Evolutionary conservation across 176 grass and related monocot species (phyloP).

Genomic region (Alopecurus myosuroides): DNA sequence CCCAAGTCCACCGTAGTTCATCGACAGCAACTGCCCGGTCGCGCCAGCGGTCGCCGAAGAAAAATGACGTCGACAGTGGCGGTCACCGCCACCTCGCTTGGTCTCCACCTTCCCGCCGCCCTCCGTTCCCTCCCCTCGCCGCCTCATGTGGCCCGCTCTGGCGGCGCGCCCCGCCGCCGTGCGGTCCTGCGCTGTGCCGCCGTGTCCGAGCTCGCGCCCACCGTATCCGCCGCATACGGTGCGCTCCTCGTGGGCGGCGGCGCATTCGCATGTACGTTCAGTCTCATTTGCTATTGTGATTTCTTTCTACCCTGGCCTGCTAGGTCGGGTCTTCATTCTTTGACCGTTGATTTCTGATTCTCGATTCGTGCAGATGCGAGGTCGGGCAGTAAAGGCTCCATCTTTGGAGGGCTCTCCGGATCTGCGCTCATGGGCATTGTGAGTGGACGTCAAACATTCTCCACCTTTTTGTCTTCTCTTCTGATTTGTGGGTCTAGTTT

Average conservation of each 20-base stretch:
- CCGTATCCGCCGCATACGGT: conserved; percentile 47
- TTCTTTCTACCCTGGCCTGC: background rate
- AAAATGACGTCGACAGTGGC: conserved; percentile 27
- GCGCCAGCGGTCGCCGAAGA: background rate
- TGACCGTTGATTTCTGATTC: conserved; percentile 17
- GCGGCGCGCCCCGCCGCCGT: background rate
- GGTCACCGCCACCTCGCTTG: background rate
- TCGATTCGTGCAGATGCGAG: conserved; percentile 46
- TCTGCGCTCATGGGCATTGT: conserved; percentile 70
- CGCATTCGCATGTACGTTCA: conserved; percentile 53
- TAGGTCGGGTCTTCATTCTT: conserved; percentile 12
- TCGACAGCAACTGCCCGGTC: conserved; percentile 5
- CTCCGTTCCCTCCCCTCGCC: background rate
- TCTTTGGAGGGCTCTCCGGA: conserved; percentile 69
- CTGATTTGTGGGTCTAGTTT: background rate
- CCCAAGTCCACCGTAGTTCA: background rate
- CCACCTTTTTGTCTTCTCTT: background rate
- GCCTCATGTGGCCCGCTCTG: background rate
- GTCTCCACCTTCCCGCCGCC: background rate
- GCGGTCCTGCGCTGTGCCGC: conserved; percentile 33
- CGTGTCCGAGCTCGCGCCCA: conserved; percentile 49
- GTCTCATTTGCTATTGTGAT: background rate
- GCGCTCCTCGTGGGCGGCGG: conserved; percentile 67
- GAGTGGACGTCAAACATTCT: conserved; percentile 29
- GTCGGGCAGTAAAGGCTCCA: conserved; percentile 75